These are phyloP conservation scores for Colletotrichum noveboracense DNA, from an alignment of 2,329 filamentous ascomycete genomes.

Conservation along the genomic window DNA sequence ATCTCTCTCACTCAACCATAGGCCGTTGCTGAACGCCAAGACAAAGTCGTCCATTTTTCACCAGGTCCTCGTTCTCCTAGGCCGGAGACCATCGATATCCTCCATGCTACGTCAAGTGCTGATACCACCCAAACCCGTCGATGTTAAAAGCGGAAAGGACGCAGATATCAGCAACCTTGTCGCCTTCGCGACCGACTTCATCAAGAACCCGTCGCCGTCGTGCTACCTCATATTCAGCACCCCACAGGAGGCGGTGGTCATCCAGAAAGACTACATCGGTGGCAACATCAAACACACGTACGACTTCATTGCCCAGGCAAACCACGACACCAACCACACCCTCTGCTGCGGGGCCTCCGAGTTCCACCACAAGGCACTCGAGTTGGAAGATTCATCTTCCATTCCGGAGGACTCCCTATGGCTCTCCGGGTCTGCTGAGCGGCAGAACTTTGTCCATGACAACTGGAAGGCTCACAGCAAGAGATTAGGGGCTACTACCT, in stretches of 20 bases:
- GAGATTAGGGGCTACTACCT: conserved; percentile 14
- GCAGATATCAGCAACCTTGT: background rate
- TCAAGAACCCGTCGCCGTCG: conserved; percentile 50
- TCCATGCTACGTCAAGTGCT: conserved; percentile 49
- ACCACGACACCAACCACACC: conserved; percentile 49
- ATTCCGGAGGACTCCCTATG: background rate
- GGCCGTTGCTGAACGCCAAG: conserved; percentile 51
- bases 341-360: background rate
- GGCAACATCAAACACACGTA: conserved; percentile 47
- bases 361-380: background rate
- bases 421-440: conserved; percentile 17
- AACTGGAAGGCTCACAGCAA: conserved; percentile 28
- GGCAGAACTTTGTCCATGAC: conserved; percentile 30
- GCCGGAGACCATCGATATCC: conserved; percentile 56
- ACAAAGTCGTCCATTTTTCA: conserved; percentile 48
- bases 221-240: conserved; percentile 63
- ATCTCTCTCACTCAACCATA: conserved; percentile 55
- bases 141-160: background rate
- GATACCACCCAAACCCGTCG: background rate
- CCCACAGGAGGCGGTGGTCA: conserved; percentile 46
- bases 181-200: conserved; percentile 28
- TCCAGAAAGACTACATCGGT: conserved; percentile 60
- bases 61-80: conserved; percentile 58
- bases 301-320: conserved; percentile 61
- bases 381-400: background rate